These are phyloP conservation scores for Amoeboaphelidium protococcarum DNA, from an alignment of 371 early-diverging fungal species.

Conservation along the genomic window DNA sequence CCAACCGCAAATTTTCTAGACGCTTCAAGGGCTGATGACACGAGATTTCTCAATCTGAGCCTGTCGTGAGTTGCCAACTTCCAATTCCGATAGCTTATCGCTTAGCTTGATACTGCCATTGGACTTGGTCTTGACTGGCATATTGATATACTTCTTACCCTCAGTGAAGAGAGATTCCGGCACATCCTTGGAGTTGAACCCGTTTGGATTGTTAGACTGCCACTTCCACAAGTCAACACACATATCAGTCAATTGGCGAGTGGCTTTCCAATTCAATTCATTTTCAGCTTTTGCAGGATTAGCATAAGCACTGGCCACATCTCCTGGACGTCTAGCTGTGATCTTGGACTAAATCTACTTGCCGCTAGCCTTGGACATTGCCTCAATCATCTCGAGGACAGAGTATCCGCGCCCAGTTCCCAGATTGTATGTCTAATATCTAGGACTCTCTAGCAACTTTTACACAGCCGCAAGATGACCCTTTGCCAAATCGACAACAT, in stretches of 20 bases:
- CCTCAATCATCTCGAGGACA: slow-evolving; percentile 52
- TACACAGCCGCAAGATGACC: slow-evolving; percentile 55
- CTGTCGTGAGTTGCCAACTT: no score
- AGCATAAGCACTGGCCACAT: slow-evolving; percentile 52
- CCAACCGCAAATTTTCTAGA: no score
- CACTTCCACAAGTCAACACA: slow-evolving; percentile 61
- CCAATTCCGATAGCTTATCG: no score
- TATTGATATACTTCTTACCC: no score
- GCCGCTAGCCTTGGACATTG: slow-evolving; percentile 38
- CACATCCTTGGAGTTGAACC: no score
- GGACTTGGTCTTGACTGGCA: no score
- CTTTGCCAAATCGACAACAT: slow-evolving; percentile 56
- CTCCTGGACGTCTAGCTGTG: slow-evolving; percentile 46
- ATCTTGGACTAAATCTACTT: slow-evolving; percentile 27
- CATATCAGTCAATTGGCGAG: slow-evolving; percentile 28
- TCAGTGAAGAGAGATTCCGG: no score
- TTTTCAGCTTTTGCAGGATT: slow-evolving; percentile 34
- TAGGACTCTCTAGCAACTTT: slow-evolving; percentile 21
- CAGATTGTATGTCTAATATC: slow-evolving; percentile 46
- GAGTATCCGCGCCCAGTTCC: slow-evolving; percentile 63
- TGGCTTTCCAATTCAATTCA: slow-evolving; percentile 45
- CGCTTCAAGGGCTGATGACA: no score
- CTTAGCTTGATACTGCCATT: no score
- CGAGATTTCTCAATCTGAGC: no score
- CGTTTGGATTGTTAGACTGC: slow-evolving; percentile 19